Evolutionary conservation across 2,329 filamentous ascomycete species (phyloP), one percentile per base, ranked within the genome.

Genomic region (Talaromyces albobiverticillius): DNA sequence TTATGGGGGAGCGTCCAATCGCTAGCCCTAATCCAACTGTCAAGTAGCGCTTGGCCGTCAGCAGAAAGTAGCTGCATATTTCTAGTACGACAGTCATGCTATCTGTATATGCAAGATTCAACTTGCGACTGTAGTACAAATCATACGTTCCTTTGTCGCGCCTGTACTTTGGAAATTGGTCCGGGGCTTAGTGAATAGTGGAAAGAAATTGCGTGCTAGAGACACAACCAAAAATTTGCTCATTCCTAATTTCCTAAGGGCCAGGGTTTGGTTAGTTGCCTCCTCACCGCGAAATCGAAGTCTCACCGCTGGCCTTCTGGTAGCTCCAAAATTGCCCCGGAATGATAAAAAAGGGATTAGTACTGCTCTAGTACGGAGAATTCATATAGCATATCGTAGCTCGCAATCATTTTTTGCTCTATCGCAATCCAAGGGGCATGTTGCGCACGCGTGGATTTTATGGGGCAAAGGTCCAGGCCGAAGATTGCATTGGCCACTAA

Each of bases 401-500:
- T 36, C 16, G 32, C 32, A 18, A 36, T 36, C n/a, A 18, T 26
- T n/a, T 9, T 16, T 38, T 16, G 32, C 36, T 41, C 46, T 38
- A 36, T 51, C 46, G 52, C 53, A 45, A 54, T 54, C 46, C 42
- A 16, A 14, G n/a, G 41, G 46, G 38, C 26, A 22, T 50, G 40
- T 46, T 50, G 52, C 36, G 25, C 46, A 40, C 42, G 13, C 18
- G 16, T 25, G 34, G 36, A 9, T 46, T 36, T 49, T 36, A 41
- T 51, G 46, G 53, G 46, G 36, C 52, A 41, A 29, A 16, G 2
- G 25, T 10, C 38, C 32, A 26, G 2, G 16, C 22, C 50, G 31
- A 32, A 52, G 42, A 32, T 38, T 32, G 43, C 46, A 40, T 46
- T 48, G 26, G 45, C 51, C 45, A 36, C 46, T 26, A 13, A 25